Percentiles rank a stretch among this genome's conserved stretches.
These are phyloP conservation scores for Infundibulicybe gibba DNA, from an alignment of 768 basidiomycete genomes.

Conservation along the genomic window DNA sequence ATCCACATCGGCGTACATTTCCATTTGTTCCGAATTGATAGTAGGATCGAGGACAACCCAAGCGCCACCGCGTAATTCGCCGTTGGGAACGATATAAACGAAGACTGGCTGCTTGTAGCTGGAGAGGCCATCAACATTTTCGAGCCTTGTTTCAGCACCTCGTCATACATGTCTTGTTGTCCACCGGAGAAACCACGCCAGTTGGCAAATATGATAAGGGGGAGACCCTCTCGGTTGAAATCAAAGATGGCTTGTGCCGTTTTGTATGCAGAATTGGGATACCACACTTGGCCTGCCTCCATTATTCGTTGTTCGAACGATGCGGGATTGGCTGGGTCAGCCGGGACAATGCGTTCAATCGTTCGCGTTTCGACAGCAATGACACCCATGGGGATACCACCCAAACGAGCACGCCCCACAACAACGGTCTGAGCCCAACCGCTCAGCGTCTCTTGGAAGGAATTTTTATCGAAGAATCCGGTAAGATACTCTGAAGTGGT, in stretches of 20 bases:
- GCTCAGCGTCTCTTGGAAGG: slow-evolving; percentile 97
- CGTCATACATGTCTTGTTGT: slow-evolving; percentile 99
- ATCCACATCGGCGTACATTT: slow-evolving; percentile 98
- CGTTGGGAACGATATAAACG: slow-evolving; percentile 97
- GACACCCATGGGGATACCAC: slow-evolving; percentile 96
- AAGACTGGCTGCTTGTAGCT: slow-evolving; percentile 97
- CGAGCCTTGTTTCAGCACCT: slow-evolving; percentile 93
- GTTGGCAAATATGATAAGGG: slow-evolving; percentile 98
- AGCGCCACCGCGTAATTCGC: slow-evolving; percentile 97
- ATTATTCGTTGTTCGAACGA: slow-evolving; percentile 98
- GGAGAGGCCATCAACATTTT: slow-evolving; percentile 99
- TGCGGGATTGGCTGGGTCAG: slow-evolving; percentile 94
- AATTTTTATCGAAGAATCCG: slow-evolving; percentile 96
- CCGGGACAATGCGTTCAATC: slow-evolving; percentile 93
- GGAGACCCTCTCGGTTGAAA: slow-evolving; percentile 94
- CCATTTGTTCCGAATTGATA: slow-evolving; percentile 96
- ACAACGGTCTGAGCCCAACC: slow-evolving; percentile 99
- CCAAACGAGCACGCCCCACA: slow-evolving; percentile 91
- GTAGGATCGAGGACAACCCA: slow-evolving; percentile 99
- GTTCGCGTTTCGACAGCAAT: slow-evolving; percentile 98
- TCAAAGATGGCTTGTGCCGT: slow-evolving; percentile 99
- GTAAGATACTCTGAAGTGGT: slow-evolving; percentile 67
- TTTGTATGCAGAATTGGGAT: slow-evolving; percentile 99
- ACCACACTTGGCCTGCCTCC: slow-evolving; percentile 99
- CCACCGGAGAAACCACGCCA: slow-evolving; percentile 99